A percentile compares a stretch with the other conserved stretches of the same genome.
Conservation (phyloP, 345 rosid species). For the Acer negundo region DNA sequence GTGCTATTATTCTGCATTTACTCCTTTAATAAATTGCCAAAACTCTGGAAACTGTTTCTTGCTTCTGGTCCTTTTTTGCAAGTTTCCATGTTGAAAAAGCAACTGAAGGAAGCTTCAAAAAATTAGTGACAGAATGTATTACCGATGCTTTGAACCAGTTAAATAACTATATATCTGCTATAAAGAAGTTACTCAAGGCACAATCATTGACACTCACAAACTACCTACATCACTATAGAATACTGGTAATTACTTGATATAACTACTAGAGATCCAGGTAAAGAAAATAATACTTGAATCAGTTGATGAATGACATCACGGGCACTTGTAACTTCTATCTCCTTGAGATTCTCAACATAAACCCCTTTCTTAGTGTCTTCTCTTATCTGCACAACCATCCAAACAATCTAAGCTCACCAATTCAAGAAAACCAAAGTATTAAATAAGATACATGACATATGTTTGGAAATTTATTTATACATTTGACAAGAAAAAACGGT, state of each 20-base stretch:
- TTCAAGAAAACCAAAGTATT: not conserved
- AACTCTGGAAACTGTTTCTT: not conserved
- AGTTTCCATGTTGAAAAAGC: not conserved
- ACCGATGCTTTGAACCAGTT: not conserved
- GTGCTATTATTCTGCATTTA: not conserved
- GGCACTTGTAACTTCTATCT: conserved; percentile 85
- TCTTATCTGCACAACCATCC: conserved; percentile 56
- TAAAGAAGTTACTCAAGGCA: not conserved
- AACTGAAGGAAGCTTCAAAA: not conserved
- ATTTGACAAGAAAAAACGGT: not conserved
- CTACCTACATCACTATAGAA: not conserved
- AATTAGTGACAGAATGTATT: not conserved
- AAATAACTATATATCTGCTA: not conserved
- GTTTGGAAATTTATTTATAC: not conserved
- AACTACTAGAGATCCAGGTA: not conserved
- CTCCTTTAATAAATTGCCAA: not conserved
- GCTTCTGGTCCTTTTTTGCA: not conserved
- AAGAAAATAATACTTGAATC: conserved; percentile 53
- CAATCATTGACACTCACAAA: conserved; percentile 6
- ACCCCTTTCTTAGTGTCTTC: conserved; percentile 94
- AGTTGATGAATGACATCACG: conserved; percentile 92
- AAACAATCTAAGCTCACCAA: not conserved
- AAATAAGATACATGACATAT: not conserved
- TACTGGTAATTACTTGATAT: not conserved
- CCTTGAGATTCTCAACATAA: conserved; percentile 91